Conservation (phyloP, 2,329 filamentous ascomycete genomes). For the Aspergillus brasiliensis region DNA sequence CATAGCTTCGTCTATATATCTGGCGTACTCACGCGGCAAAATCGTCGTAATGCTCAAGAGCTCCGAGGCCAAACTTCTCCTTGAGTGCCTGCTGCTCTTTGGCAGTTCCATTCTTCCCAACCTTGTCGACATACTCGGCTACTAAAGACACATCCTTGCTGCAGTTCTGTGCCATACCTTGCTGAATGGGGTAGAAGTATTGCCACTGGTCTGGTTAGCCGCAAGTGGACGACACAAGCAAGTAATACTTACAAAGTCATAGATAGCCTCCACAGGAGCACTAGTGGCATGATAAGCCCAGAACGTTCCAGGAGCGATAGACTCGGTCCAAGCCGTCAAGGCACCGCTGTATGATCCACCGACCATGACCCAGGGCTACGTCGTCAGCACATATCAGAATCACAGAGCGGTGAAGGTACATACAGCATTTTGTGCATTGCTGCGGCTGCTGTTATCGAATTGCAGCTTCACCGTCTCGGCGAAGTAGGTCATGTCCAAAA, state of each 20-base stretch:
- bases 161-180: conserved; percentile 63
- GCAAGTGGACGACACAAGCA: background rate
- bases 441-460: conserved; percentile 41
- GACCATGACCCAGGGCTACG: conserved; percentile 57
- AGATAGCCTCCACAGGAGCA: conserved; percentile 58
- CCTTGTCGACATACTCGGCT: conserved; percentile 57
- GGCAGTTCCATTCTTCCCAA: conserved; percentile 47
- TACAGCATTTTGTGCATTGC: conserved; percentile 2
- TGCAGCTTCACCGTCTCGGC: conserved; percentile 56
- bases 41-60: conserved; percentile 55
- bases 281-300: conserved; percentile 63
- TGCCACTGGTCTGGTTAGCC: conserved; percentile 45
- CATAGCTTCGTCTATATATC: too few species aligned
- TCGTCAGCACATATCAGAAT: background rate
- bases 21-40: conserved; percentile 46
- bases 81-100: conserved; percentile 52
- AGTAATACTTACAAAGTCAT: conserved; percentile 48
- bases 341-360: conserved; percentile 62
- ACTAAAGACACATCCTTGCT: conserved; percentile 56
- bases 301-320: conserved; percentile 57
- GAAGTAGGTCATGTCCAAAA: conserved; percentile 58
- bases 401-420: conserved; percentile 25
- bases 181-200: conserved; percentile 60
- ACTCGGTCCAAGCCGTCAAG: conserved; percentile 58
- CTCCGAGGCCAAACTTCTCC: conserved; percentile 54